Evolutionary conservation across 805 yeast genomes (phyloP).

Genomic region (Hanseniaspora jakobsenii): DNA sequence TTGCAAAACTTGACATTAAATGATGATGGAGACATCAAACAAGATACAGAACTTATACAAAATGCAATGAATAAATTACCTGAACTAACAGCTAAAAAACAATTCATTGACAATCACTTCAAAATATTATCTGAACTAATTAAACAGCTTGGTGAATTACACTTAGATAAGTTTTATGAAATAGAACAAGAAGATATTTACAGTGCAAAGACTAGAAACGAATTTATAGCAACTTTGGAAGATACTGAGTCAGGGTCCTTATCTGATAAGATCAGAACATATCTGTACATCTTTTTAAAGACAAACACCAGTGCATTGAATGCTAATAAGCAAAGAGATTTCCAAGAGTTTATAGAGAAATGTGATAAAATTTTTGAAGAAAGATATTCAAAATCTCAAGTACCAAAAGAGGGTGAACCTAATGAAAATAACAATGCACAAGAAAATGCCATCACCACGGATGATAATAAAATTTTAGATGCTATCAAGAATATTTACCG

Average conservation of each 20-base stretch:
- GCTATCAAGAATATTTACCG: conserved; percentile 66
- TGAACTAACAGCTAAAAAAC: conserved; percentile 76
- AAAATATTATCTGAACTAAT: conserved; percentile 77
- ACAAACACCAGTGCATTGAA: conserved; percentile 32
- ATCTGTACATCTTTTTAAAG: conserved; percentile 58
- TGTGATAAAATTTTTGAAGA: conserved; percentile 9
- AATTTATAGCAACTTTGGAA: conserved; percentile 48
- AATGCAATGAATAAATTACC: conserved; percentile 88
- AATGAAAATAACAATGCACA: conserved; percentile 44
- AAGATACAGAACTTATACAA: conserved; percentile 57
- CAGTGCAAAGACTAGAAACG: conserved; percentile 36
- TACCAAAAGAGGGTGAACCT: conserved; percentile 48
- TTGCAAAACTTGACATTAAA: conserved; percentile 41
- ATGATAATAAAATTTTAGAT: conserved; percentile 39
- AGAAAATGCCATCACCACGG: too few species aligned
- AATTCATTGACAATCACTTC: conserved; percentile 92
- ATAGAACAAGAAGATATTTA: conserved; percentile 74
- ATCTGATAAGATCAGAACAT: conserved; percentile 81
- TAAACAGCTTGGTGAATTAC: conserved; percentile 72
- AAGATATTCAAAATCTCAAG: conserved; percentile 31
- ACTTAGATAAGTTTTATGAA: conserved; percentile 82
- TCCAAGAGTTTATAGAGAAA: conserved; percentile 8
- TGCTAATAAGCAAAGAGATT: conserved; percentile 7
- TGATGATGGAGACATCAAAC: conserved; percentile 17
- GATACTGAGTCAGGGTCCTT: conserved; percentile 45